Conservation (phyloP, 352 stramenopile genomes). For the Globisporangium middletonii region DNA sequence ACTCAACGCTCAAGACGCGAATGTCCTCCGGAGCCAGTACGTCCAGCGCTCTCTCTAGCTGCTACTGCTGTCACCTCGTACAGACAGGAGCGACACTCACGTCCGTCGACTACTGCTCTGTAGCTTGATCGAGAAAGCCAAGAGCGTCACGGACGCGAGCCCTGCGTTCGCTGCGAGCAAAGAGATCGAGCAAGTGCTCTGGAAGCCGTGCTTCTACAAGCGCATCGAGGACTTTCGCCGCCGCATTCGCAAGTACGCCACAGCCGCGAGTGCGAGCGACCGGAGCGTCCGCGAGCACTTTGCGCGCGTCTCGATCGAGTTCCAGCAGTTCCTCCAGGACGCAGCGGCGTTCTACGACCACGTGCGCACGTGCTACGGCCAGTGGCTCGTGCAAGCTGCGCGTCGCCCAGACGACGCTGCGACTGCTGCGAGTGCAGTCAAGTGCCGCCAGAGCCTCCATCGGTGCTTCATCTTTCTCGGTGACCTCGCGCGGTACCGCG, state of each 20-base stretch:
- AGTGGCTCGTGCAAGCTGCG: conserved; percentile 25
- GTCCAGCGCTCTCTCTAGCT: neutral
- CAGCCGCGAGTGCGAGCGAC: conserved; percentile 48
- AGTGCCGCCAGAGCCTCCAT: conserved; percentile 62
- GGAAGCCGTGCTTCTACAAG: conserved; percentile 91
- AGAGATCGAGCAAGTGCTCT: conserved; percentile 79
- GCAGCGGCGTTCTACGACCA: conserved; percentile 73
- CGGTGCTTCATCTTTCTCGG: conserved; percentile 82
- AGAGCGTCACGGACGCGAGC: conserved; percentile 31
- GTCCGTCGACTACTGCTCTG: neutral
- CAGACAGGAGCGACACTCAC: neutral
- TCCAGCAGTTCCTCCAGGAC: conserved; percentile 62
- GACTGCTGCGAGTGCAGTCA: neutral
- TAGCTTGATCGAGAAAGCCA: conserved; percentile 50
- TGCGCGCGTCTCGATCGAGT: conserved; percentile 60
- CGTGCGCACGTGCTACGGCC: conserved; percentile 39
- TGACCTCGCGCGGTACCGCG: conserved; percentile 73
- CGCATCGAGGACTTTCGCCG: conserved; percentile 87
- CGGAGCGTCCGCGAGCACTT: conserved; percentile 75
- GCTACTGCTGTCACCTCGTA: too few relatives aligned
- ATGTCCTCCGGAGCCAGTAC: conserved; percentile 39
- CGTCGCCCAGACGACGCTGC: neutral
- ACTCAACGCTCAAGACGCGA: conserved; percentile 51
- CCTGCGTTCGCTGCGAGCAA: conserved; percentile 52
- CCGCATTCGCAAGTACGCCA: conserved; percentile 82